phyloP scores from a whole-genome alignment of 2,329 filamentous ascomycete genomes.

The Alternaria burnsii region DNA sequence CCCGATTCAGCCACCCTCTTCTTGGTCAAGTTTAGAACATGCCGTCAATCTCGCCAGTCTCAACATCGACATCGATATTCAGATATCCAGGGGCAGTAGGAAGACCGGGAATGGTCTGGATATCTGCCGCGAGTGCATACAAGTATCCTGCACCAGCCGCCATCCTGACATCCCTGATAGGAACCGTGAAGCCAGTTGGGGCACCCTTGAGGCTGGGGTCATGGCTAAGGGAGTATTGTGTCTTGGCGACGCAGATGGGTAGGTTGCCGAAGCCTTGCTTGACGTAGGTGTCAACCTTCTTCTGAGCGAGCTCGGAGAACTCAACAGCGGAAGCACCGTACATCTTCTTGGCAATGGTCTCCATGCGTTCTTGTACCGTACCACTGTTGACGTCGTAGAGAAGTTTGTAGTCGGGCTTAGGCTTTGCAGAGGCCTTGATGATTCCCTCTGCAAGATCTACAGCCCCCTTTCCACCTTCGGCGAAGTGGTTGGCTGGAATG shows the following conservation, averaged over 20 bases:
- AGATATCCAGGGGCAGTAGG: constrained; percentile 95
- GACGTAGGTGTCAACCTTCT: constrained; percentile 95
- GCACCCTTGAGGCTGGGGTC: constrained; percentile 94
- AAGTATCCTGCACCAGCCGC: constrained; percentile 84
- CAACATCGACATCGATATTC: constrained; percentile 77
- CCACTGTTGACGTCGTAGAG: constrained; percentile 78
- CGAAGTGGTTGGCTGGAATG: constrained; percentile 95
- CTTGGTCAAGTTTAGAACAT: constrained; percentile 74
- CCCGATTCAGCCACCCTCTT: background rate
- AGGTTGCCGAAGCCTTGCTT: constrained; percentile 90
- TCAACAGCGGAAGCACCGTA: constrained; percentile 91
- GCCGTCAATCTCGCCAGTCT: constrained; percentile 67
- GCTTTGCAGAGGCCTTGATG: constrained; percentile 80
- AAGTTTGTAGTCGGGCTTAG: constrained; percentile 79
- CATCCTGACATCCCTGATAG: constrained; percentile 92
- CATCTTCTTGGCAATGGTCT: constrained; percentile 89
- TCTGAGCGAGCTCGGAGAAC: constrained; percentile 92
- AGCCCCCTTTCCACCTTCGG: constrained; percentile 89
- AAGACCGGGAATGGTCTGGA: constrained; percentile 96
- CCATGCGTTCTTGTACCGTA: constrained; percentile 86
- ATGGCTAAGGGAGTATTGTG: constrained; percentile 95
- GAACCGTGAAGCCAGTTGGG: constrained; percentile 91
- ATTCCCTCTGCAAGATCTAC: constrained; percentile 88
- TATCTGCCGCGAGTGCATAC: constrained; percentile 94
- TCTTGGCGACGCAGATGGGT: constrained; percentile 97